Conservation (phyloP, 129 eudicot genomes). For the Flaveria linearis region DNA sequence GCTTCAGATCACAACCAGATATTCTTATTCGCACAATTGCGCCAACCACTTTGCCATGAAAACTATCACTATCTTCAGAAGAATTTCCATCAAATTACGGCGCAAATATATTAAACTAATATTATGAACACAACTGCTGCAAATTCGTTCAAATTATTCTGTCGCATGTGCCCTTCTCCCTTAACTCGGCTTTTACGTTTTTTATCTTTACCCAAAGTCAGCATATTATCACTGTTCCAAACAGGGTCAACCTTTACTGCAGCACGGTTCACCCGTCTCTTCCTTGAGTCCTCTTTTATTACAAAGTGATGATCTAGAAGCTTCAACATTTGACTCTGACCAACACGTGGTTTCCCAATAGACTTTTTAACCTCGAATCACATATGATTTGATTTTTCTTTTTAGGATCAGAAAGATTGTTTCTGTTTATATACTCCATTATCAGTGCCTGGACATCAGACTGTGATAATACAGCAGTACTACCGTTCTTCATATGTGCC, state of each 20-base stretch:
- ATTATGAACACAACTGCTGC: conserved; percentile 90
- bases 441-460: conserved; percentile 70
- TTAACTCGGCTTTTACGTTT: conserved; percentile 57
- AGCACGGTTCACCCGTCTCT: conserved; percentile 39
- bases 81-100: conserved; percentile 69
- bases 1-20: conserved; percentile 72
- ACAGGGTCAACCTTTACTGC: conserved; percentile 42
- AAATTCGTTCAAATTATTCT: conserved; percentile 64
- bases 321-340: conserved; percentile 74
- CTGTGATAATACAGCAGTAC: conserved; percentile 58
- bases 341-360: conserved; percentile 69
- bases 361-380: conserved; percentile 63
- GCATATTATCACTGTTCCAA: conserved; percentile 33
- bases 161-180: conserved; percentile 50
- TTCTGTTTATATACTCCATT: conserved; percentile 69
- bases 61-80: conserved; percentile 60
- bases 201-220: conserved; percentile 46
- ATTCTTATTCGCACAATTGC: conserved; percentile 79
- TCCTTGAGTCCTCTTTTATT: conserved; percentile 52
- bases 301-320: conserved; percentile 74
- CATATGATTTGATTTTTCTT: conserved; percentile 75
- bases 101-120: conserved; percentile 76
- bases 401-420: conserved; percentile 71
- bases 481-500: conserved; percentile 80
- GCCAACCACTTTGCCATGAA: conserved; percentile 79